phyloP scores from a whole-genome alignment of 2,329 filamentous ascomycete genomes.

The Penicillium sp. region DNA sequence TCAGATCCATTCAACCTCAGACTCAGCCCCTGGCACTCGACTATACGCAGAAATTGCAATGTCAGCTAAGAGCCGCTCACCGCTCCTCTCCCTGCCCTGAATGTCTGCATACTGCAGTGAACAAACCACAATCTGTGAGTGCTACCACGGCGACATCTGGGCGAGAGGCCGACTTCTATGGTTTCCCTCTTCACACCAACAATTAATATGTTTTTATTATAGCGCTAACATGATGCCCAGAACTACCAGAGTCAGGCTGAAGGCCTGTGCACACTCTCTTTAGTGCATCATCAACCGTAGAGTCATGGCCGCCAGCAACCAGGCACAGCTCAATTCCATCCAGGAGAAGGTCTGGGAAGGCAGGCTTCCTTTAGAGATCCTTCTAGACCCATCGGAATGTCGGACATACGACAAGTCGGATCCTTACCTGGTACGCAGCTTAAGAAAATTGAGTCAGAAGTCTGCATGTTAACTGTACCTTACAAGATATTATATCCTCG shows the following conservation, averaged over 20 bases:
- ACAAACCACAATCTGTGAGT: neutral
- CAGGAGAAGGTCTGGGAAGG: conserved; percentile 56
- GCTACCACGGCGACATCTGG: neutral
- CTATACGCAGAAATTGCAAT: neutral
- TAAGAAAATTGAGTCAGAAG: neutral
- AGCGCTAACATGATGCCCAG: neutral
- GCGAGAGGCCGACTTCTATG: neutral
- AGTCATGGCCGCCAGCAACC: conserved; percentile 13
- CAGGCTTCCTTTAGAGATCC: conserved; percentile 57
- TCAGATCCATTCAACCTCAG: neutral
- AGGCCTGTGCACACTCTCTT: neutral
- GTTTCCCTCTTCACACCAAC: neutral
- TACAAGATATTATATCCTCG: conserved; percentile 58
- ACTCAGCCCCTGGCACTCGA: neutral
- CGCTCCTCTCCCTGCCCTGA: neutral
- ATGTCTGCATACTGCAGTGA: neutral
- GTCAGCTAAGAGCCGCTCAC: neutral
- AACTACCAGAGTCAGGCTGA: neutral
- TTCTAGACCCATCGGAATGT: conserved; percentile 56
- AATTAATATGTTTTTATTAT: neutral
- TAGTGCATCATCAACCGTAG: neutral
- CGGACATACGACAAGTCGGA: conserved; percentile 58
- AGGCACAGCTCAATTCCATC: conserved; percentile 27
- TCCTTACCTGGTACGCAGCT: conserved; percentile 52
- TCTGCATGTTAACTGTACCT: neutral